phyloP scores from a whole-genome alignment of 2,329 filamentous ascomycete species.

The Monascus ruber region DNA sequence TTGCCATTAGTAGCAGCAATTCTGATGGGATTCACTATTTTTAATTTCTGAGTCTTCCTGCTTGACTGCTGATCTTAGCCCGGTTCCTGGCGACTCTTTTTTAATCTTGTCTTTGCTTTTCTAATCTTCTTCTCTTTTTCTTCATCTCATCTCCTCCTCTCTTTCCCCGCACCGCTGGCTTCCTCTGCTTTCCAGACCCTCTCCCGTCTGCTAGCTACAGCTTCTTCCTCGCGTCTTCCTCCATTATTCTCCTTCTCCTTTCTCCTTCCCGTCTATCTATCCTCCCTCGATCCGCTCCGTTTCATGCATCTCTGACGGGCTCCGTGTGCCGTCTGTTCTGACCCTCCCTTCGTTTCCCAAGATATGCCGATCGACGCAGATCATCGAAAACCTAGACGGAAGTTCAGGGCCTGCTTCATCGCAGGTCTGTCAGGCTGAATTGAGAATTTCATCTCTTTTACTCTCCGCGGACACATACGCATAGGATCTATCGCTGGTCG shows the following conservation, averaged over 20 bases:
- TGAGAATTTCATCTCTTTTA: background rate
- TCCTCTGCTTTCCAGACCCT: background rate
- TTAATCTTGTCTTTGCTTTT: conserved; percentile 1
- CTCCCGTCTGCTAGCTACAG: too few species aligned
- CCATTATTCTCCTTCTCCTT: background rate
- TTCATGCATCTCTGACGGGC: conserved; percentile 4
- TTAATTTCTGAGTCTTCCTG: background rate
- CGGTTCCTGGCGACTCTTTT: conserved; percentile 1
- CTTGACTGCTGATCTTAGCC: background rate
- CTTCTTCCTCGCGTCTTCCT: background rate
- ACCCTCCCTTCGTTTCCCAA: conserved; percentile 6
- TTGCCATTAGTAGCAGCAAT: background rate
- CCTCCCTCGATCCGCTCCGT: background rate
- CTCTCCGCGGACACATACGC: too few species aligned
- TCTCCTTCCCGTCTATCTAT: background rate
- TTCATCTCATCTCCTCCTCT: conserved; percentile 1
- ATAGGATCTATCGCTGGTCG: too few species aligned
- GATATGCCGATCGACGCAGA: conserved; percentile 16
- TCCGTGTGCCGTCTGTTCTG: background rate
- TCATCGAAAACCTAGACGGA: conserved; percentile 12
- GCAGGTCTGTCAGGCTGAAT: conserved; percentile 5
- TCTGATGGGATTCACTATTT: background rate
- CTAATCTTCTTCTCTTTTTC: conserved; percentile 4
- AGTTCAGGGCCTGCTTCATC: conserved; percentile 11
- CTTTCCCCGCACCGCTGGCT: conserved; percentile 1